A percentile compares a stretch with the other conserved stretches of the same genome.
Conservation (phyloP, 352 stramenopile species). For the Globisporangium parvum region DNA sequence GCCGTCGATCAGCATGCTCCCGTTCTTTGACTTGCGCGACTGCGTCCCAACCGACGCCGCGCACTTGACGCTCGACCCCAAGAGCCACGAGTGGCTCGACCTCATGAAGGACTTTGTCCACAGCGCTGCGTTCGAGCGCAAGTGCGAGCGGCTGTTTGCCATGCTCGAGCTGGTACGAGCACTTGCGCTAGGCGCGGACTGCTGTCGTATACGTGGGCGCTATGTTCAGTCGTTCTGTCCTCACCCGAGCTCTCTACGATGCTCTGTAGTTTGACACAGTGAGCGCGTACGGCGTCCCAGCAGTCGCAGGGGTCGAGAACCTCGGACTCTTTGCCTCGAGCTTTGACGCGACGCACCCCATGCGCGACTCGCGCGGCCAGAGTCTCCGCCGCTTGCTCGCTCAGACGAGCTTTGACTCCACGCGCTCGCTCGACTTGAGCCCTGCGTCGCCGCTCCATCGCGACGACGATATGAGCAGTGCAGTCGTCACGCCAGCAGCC, state of each 20-base stretch:
- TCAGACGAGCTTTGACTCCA: constrained; percentile 16
- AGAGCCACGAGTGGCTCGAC: constrained; percentile 33
- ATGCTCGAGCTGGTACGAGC: constrained; percentile 50
- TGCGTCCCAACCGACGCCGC: constrained; percentile 37
- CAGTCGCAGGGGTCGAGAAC: constrained; percentile 53
- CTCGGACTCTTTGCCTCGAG: constrained; percentile 35
- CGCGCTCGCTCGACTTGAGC: constrained; percentile 9
- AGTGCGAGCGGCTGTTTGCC: constrained; percentile 47
- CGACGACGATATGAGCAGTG: too few species aligned
- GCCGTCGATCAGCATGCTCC: constrained; percentile 61
- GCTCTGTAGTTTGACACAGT: constrained; percentile 56
- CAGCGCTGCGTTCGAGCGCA: constrained; percentile 30
- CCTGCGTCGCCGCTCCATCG: neutral
- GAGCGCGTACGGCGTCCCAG: constrained; percentile 48
- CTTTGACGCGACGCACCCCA: constrained; percentile 24
- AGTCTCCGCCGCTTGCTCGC: constrained; percentile 38
- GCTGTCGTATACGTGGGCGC: neutral
- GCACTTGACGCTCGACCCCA: constrained; percentile 21
- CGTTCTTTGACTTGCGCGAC: constrained; percentile 70
- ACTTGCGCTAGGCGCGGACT: neutral
- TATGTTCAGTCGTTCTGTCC: neutral
- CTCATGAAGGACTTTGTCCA: constrained; percentile 36
- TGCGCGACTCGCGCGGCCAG: constrained; percentile 21
- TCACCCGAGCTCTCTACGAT: neutral
- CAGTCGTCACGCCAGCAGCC: too few species aligned